A percentile compares a stretch with the other conserved stretches of the same genome.
These are phyloP conservation scores for Calocera viscosa DNA, from an alignment of 768 basidiomycete species.

Conservation along the genomic window DNA sequence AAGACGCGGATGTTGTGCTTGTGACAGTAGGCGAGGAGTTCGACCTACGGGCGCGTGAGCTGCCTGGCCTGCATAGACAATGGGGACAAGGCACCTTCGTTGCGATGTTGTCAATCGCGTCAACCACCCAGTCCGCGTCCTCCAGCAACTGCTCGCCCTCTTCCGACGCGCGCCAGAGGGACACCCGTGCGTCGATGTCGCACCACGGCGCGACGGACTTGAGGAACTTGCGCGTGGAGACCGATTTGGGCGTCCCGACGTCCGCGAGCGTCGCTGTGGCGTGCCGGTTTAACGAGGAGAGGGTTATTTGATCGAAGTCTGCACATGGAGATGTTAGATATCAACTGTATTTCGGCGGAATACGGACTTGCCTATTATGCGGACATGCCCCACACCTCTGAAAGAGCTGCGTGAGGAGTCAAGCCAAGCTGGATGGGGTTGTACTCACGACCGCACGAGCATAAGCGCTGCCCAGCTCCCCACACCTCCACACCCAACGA, in stretches of 20 bases:
- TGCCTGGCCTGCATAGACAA: not conserved
- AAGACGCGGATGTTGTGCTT: slow-evolving; percentile 71
- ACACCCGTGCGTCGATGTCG: slow-evolving; percentile 68
- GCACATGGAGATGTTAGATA: slow-evolving; percentile 20
- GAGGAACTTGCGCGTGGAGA: slow-evolving; percentile 42
- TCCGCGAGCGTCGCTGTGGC: slow-evolving; percentile 80
- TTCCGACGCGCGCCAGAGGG: slow-evolving; percentile 61
- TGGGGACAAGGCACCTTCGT: slow-evolving; percentile 43
- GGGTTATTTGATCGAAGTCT: slow-evolving; percentile 92
- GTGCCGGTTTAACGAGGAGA: slow-evolving; percentile 90
- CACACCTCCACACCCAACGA: slow-evolving; percentile 93
- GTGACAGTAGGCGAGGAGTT: slow-evolving; percentile 80
- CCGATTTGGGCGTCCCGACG: slow-evolving; percentile 89
- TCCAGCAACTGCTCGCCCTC: slow-evolving; percentile 60
- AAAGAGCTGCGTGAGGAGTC: slow-evolving; percentile 6
- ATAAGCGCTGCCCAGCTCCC: slow-evolving; percentile 94
- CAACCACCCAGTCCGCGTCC: slow-evolving; percentile 86
- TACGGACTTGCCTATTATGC: slow-evolving; percentile 36
- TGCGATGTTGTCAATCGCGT: slow-evolving; percentile 95
- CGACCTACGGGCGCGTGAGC: slow-evolving; percentile 36
- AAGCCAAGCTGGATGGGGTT: not conserved
- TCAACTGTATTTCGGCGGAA: not conserved
- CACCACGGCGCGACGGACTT: slow-evolving; percentile 73
- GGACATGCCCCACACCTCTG: slow-evolving; percentile 63
- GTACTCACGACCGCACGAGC: slow-evolving; percentile 74